Conservation (phyloP, 1,284 basidiomycete species). For the Volvariella volvacea region DNA sequence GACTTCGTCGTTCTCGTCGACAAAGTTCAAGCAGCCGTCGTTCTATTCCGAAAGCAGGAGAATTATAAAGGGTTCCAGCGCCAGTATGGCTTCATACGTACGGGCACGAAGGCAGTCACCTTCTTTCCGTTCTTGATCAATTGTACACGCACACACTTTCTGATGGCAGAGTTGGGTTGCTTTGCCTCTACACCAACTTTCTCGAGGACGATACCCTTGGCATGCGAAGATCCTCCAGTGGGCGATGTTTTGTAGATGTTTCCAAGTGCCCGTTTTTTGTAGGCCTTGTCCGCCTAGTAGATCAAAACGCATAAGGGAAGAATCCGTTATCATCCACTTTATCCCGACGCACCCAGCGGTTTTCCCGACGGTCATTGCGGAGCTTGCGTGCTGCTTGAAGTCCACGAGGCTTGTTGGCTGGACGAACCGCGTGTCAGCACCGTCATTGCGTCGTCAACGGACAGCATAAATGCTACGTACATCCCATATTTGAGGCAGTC, state of each 20-base stretch:
- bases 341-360: conserved; percentile 81
- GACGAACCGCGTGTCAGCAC: conserved; percentile 11
- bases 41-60: conserved; percentile 48
- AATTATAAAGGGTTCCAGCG: conserved; percentile 7
- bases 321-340: conserved; percentile 4
- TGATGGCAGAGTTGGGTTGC: conserved; percentile 99
- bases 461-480: conserved; percentile 41
- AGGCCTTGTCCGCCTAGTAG: conserved; percentile 89
- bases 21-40: conserved; percentile 98
- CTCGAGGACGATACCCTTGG: conserved; percentile 99
- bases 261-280: conserved; percentile 99
- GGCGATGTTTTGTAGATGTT: conserved; percentile 99
- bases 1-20: conserved; percentile 99
- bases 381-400: conserved; percentile 99
- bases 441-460: conserved; percentile 6
- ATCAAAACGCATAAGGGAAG: conserved; percentile 11
- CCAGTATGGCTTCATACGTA: conserved; percentile 25
- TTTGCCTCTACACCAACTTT: conserved; percentile 95
- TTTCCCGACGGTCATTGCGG: conserved; percentile 88
- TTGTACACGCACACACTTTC: conserved; percentile 99
- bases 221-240: conserved; percentile 98
- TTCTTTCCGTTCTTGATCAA: conserved; percentile 99
- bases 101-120: conserved; percentile 82
- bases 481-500: conserved; percentile 70
- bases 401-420: conserved; percentile 98